These are phyloP conservation scores for Lyophyllum decastes DNA, from an alignment of 768 basidiomycete species.

Conservation along the genomic window DNA sequence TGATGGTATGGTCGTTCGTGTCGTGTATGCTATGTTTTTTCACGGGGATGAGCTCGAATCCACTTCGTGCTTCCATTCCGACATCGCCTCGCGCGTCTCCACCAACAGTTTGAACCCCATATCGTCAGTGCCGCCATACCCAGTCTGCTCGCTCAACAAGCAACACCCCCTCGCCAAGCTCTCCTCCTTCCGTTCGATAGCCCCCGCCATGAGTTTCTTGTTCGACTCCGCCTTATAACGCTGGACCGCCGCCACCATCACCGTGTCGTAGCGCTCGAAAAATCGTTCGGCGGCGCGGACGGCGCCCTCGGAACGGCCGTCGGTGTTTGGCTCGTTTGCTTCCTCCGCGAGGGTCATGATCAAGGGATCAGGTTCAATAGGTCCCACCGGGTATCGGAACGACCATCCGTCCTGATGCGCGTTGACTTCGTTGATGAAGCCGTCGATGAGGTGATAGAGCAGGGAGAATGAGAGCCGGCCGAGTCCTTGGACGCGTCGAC, in stretches of 20 bases:
- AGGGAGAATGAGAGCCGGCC: conserved; percentile 42
- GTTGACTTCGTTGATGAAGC: conserved; percentile 45
- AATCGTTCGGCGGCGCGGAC: conserved; percentile 35
- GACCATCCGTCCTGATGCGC: conserved; percentile 45
- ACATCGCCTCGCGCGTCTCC: conserved; percentile 38
- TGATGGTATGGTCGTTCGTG: neutral
- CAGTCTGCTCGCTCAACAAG: conserved; percentile 47
- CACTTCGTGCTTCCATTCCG: conserved; percentile 41
- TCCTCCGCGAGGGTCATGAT: conserved; percentile 49
- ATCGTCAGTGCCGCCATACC: conserved; percentile 42
- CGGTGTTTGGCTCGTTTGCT: conserved; percentile 40
- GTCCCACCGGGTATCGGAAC: conserved; percentile 24
- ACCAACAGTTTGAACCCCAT: conserved; percentile 40
- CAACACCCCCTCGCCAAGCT: conserved; percentile 41
- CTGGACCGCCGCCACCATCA: conserved; percentile 36
- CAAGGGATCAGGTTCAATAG: conserved; percentile 31
- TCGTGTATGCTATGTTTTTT: neutral
- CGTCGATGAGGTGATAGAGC: conserved; percentile 43
- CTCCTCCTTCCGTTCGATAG: conserved; percentile 39
- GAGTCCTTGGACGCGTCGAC: conserved; percentile 35
- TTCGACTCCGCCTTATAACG: conserved; percentile 43
- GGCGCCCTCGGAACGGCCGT: conserved; percentile 39
- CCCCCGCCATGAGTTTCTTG: conserved; percentile 30
- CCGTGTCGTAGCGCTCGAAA: conserved; percentile 34
- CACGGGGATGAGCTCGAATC: conserved; percentile 7